phyloP scores from a whole-genome alignment of 2,329 filamentous ascomycete species.

The Xylariales sp. region DNA sequence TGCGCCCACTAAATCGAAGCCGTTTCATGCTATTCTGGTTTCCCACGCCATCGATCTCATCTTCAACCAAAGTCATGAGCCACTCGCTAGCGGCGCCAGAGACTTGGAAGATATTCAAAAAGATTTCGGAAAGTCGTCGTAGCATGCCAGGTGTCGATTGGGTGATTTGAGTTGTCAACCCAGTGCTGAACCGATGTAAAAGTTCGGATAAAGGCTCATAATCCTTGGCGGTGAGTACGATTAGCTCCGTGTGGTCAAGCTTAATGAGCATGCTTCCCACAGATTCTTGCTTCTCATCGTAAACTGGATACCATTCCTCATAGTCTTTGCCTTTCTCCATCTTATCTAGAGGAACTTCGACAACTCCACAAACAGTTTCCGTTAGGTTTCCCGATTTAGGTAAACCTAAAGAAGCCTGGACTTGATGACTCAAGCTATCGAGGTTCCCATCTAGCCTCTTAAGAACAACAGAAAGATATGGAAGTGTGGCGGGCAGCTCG shows the following conservation, averaged over 20 bases:
- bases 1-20: constrained; percentile 76
- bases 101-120: constrained; percentile 96
- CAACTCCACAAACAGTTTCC: constrained; percentile 72
- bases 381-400: constrained; percentile 57
- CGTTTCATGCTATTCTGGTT: constrained; percentile 82
- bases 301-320: constrained; percentile 88
- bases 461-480: constrained; percentile 76
- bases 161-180: constrained; percentile 86
- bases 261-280: constrained; percentile 88
- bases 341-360: constrained; percentile 86
- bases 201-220: constrained; percentile 86
- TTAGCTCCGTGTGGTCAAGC: constrained; percentile 85
- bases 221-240: constrained; percentile 86
- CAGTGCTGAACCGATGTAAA: constrained; percentile 84
- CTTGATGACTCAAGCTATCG: constrained; percentile 59
- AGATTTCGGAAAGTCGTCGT: constrained; percentile 82
- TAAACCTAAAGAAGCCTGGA: constrained; percentile 57
- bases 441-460: constrained; percentile 70
- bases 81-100: constrained; percentile 86
- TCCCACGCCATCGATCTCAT: constrained; percentile 94
- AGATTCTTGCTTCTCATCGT: constrained; percentile 78
- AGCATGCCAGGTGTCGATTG: constrained; percentile 81
- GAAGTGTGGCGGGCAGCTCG: constrained; percentile 76
- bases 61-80: constrained; percentile 92
- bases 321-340: constrained; percentile 80